These are phyloP conservation scores for Millerozyma acaciae DNA, from an alignment of 805 yeast species.

Conservation along the genomic window DNA sequence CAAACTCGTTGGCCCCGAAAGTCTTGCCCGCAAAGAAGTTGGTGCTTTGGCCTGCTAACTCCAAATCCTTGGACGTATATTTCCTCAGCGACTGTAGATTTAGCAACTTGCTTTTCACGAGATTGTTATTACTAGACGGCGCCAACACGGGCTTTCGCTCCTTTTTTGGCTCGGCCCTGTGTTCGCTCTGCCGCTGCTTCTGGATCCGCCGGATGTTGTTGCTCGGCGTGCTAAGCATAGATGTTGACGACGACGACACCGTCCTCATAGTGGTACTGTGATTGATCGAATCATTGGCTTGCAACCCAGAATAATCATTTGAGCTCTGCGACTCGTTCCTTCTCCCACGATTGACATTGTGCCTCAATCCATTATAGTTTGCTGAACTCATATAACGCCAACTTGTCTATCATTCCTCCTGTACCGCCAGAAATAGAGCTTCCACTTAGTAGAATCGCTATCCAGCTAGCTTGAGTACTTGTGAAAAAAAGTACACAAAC, in stretches of 20 bases:
- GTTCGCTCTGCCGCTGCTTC: conserved; percentile 16
- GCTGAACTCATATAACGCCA: conserved; percentile 4
- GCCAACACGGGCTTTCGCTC: conserved; percentile 2
- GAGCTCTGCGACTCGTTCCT: conserved; percentile 13
- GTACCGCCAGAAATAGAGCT: too few relatives aligned
- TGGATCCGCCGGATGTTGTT: conserved; percentile 35
- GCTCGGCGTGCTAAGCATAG: conserved; percentile 41
- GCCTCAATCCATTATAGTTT: conserved; percentile 3
- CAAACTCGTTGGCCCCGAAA: conserved; percentile 28
- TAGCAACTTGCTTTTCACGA: conserved; percentile 34
- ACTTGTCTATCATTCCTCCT: neutral
- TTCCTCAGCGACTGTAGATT: conserved; percentile 36
- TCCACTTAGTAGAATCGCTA: too few relatives aligned
- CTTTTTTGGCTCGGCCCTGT: conserved; percentile 5
- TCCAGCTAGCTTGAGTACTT: too few relatives aligned
- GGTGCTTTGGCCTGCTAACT: conserved; percentile 13
- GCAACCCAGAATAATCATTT: conserved; percentile 10
- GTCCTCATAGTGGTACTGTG: conserved; percentile 23
- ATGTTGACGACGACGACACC: conserved; percentile 33
- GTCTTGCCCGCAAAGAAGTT: conserved; percentile 31
- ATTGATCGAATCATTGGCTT: conserved; percentile 15
- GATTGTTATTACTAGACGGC: conserved; percentile 21
- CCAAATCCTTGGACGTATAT: conserved; percentile 13
- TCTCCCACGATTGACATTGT: conserved; percentile 8
- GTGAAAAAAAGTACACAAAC: too few relatives aligned